Evolutionary conservation across 306 rosid genomes (phyloP).

Genomic region (Malus orientalis): DNA sequence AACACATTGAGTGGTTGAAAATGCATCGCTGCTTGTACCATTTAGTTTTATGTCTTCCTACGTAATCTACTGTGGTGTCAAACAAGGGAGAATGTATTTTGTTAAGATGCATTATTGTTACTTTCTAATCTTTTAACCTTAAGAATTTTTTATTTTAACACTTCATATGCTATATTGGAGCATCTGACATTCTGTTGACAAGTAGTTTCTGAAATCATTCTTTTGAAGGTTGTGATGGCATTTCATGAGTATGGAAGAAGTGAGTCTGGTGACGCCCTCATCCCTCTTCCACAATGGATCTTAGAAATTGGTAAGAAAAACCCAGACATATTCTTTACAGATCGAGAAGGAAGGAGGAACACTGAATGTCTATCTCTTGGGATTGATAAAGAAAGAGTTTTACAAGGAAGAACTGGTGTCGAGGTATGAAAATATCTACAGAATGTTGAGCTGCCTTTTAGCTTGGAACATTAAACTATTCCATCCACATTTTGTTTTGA

Average conservation of each 20-base stretch:
- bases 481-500: background rate
- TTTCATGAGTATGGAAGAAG: slow-evolving; percentile 79
- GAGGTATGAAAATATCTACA: slow-evolving; percentile 50
- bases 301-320: slow-evolving; percentile 82
- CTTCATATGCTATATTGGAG: background rate
- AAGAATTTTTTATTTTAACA: background rate
- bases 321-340: slow-evolving; percentile 88
- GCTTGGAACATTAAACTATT: background rate
- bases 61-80: background rate
- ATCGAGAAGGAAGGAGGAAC: slow-evolving; percentile 93
- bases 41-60: background rate
- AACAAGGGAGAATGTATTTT: background rate
- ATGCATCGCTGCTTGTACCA: background rate
- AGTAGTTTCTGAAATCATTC: slow-evolving; percentile 22
- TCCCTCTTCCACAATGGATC: slow-evolving; percentile 91
- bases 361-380: slow-evolving; percentile 95
- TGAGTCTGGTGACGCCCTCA: slow-evolving; percentile 53
- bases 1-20: slow-evolving; percentile 5
- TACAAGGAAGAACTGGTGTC: slow-evolving; percentile 90
- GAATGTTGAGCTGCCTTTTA: too few relatives aligned
- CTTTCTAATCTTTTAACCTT: background rate
- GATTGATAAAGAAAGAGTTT: slow-evolving; percentile 81
- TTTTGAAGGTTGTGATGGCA: slow-evolving; percentile 87
- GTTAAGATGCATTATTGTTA: slow-evolving; percentile 9
- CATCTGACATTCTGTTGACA: slow-evolving; percentile 19